Base-by-base conservation (phyloP, 2,329 filamentous ascomycete genomes). In the Fusarium ramigenum region DNA sequence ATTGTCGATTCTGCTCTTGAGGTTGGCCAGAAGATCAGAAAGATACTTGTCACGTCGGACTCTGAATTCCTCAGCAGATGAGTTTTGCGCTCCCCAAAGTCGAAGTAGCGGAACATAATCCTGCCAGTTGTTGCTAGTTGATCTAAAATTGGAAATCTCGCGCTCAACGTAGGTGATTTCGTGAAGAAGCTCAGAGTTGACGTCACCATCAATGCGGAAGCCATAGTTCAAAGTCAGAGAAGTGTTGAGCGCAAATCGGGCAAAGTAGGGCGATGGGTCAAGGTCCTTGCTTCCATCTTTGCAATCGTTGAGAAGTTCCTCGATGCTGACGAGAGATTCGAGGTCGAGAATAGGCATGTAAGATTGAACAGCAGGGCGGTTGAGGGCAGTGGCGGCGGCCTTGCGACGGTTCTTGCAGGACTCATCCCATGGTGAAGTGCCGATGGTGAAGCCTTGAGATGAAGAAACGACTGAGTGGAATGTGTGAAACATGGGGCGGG, bases 271-370 rank as follows among this genome's bases (percentile, higher is more conserved):
- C 12, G 89, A 90, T 0, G 93, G 93, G 69, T 95, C 91, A 39
- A 96, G 84, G 52, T 94, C 91, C 5, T 85, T 76, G 1, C 85
- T 83, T 3, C 93, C 93, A 16, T 87, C 84, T 43, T 89, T 84
- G 74, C 88, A 90, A 75, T 94, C 91, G 3, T 87, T 80, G 39
- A 93, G 84, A 44, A 96, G 86, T 75, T 96, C 93, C 71, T 90
- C 91, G 81, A 96, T 92, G 62, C 91, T 93, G 19, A 89, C 87
- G 19, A 87, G 91, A 34, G 91, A 90, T 80, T 96, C 93, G 32
- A 95, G 89, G 75, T 96, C 93, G 57, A 96, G 90, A 74, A 95
- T 93, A 0, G 93, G 93, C 89, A 95, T 93, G 80, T 96, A 96
- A 1, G 90, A 91, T 77, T 94, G 92, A 3, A 93, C 89, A 0